Percentiles rank a stretch among this genome's conserved stretches.
These are phyloP conservation scores for Verticillium isaacii DNA, from an alignment of 2,329 filamentous ascomycete genomes.

Conservation along the genomic window DNA sequence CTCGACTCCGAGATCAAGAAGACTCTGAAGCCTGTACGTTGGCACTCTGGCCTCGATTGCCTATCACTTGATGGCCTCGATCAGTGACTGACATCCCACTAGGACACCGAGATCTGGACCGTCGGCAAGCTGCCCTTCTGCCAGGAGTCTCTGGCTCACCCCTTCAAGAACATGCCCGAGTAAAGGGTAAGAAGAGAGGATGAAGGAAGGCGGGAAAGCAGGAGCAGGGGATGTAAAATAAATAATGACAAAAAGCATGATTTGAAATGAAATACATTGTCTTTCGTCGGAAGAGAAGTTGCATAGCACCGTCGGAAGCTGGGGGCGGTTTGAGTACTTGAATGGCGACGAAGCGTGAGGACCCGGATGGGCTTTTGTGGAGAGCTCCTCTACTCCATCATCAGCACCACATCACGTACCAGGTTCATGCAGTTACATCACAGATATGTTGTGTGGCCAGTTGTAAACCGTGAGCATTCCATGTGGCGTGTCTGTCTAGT, in stretches of 20 bases:
- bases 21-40: constrained; percentile 57
- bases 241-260: background rate
- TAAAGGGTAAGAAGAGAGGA: constrained; percentile 27
- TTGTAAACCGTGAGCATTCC: no score
- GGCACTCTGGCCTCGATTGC: background rate
- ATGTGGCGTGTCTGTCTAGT: no score
- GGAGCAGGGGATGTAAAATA: background rate
- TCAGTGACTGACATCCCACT: background rate
- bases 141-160: constrained; percentile 58
- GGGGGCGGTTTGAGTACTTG: constrained; percentile 2
- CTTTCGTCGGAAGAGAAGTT: background rate
- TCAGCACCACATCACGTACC: background rate
- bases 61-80: background rate
- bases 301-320: background rate
- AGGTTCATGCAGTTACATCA: background rate
- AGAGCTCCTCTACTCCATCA: background rate
- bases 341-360: constrained; percentile 6
- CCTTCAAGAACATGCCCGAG: constrained; percentile 60
- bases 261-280: background rate
- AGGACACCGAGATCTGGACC: constrained; percentile 68
- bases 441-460: background rate
- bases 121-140: constrained; percentile 65
- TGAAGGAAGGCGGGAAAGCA: background rate
- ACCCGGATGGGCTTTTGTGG: constrained; percentile 7
- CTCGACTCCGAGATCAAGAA: constrained; percentile 62